Evolutionary conservation across 331 rosid species (phyloP), one percentile per base, ranked within the genome.

Genomic region (Prunus yedoensis): DNA sequence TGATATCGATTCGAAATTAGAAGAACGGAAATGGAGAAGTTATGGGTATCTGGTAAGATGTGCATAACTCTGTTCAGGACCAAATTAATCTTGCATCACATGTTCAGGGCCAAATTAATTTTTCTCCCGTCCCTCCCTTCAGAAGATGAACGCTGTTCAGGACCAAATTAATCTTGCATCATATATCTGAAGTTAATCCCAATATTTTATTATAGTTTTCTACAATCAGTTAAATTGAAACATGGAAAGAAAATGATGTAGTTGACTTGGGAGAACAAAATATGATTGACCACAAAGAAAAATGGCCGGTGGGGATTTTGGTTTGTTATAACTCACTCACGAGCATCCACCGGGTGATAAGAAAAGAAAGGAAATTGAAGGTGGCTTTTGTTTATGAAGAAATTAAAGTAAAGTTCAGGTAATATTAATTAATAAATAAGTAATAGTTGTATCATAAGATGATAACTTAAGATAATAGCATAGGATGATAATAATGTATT

Each of bases 361-460:
- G 16, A 70, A 70, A 52, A 70, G 18, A 54, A 71, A 54, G 35
- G 10, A 16, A 71, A 16, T 8, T 32, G 21, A 28, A 38, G 51
- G 38, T 71, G 25, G 53, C 23, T 20, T 70, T 70, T 71, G 76
- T 56, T 71, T 56, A 38, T 21, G 66, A 71, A 41, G 21, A 56
- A 12, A 16, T 35, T 16, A 8, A 25, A 6, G 43, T 38, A 6
- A 1, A 38, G 43, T 6, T 38, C 9, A 38, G 2, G 43, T 6
- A 35, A 35, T 35, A 5, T 35, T 35, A 35, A 35, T 35, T 35
- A 35, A 35, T 35, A 6, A 6, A 35, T 35, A 35, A 35, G 43
- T 1, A 35, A 6, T 35, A 35, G 43, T 35, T 35, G 43, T 35
- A 35, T 35, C 8, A 35, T 5, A 35, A 71, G 15, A 20, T 21